Percentiles rank a stretch among this genome's conserved stretches.
Evolutionary conservation across 1,139 yeast species (phyloP).

Genomic region (Insectozyma bohioensis): DNA sequence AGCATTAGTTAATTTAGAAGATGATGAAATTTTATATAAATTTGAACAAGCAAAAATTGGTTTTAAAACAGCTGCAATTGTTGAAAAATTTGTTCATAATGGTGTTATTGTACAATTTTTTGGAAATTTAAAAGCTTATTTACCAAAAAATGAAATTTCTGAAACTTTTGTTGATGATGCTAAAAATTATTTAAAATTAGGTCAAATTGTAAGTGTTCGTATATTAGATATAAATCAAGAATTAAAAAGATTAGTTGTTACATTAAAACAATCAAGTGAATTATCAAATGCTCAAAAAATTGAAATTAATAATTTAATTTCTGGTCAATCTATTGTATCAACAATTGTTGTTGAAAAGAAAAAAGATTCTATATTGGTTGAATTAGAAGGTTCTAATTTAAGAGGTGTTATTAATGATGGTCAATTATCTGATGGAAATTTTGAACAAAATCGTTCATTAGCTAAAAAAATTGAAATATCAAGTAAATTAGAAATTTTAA

Average conservation of each 20-base stretch:
- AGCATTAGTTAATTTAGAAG: slow-evolving; percentile 69
- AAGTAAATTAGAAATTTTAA: slow-evolving; percentile 54
- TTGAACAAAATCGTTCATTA: slow-evolving; percentile 66
- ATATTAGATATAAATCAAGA: slow-evolving; percentile 58
- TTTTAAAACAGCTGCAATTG: slow-evolving; percentile 69
- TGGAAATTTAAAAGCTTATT: slow-evolving; percentile 72
- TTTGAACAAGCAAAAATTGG: slow-evolving; percentile 59
- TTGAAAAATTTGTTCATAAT: slow-evolving; percentile 65
- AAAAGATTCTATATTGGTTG: slow-evolving; percentile 70
- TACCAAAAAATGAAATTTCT: slow-evolving; percentile 86
- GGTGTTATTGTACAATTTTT: slow-evolving; percentile 88
- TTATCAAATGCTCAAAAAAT: slow-evolving; percentile 50
- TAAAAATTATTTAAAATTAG: slow-evolving; percentile 72
- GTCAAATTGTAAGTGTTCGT: slow-evolving; percentile 81
- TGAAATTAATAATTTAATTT: slow-evolving; percentile 46
- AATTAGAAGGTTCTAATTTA: slow-evolving; percentile 52
- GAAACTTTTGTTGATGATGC: slow-evolving; percentile 83
- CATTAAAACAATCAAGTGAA: slow-evolving; percentile 67
- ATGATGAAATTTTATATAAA: slow-evolving; percentile 52
- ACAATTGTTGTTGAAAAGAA: slow-evolving; percentile 73
- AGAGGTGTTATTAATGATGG: slow-evolving; percentile 75
- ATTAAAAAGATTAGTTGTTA: slow-evolving; percentile 60
- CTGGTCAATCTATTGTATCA: slow-evolving; percentile 65
- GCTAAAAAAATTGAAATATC: slow-evolving; percentile 64
- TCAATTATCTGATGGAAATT: slow-evolving; percentile 75